These are phyloP conservation scores for Beauveria brongniartii DNA, from an alignment of 2,329 filamentous ascomycete genomes.

Conservation along the genomic window DNA sequence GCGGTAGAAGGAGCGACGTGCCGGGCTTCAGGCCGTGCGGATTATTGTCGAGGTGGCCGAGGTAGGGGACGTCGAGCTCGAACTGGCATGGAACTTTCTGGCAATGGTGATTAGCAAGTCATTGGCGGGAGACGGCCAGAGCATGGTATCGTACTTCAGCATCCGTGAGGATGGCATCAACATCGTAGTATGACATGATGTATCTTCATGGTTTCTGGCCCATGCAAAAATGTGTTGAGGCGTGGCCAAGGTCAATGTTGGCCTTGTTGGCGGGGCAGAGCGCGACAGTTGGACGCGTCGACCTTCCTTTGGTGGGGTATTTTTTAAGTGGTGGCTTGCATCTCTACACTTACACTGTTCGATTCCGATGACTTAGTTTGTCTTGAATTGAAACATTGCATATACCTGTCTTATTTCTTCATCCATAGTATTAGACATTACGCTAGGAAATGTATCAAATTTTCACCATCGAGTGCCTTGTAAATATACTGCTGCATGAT, in stretches of 20 bases:
- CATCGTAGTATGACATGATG: constrained; percentile 70
- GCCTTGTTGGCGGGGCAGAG: constrained; percentile 3
- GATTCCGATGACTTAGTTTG: too few species aligned
- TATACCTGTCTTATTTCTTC: too few species aligned
- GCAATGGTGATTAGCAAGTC: not conserved
- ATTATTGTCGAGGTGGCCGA: constrained; percentile 85
- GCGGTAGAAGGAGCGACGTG: constrained; percentile 72
- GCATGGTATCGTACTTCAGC: constrained; percentile 54
- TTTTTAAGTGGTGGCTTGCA: not conserved
- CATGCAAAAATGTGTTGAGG: not conserved
- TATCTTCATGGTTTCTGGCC: not conserved
- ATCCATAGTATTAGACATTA: too few species aligned
- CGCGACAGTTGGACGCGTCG: constrained; percentile 3
- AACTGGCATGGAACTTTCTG: constrained; percentile 96
- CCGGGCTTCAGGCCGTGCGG: constrained; percentile 64
- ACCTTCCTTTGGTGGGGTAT: not conserved
- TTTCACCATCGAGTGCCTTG: too few species aligned
- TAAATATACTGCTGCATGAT: too few species aligned
- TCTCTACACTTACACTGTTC: too few species aligned
- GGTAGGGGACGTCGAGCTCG: constrained; percentile 76
- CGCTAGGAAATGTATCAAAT: too few species aligned
- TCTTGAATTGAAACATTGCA: too few species aligned
- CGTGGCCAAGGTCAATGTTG: not conserved
- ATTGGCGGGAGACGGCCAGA: not conserved
- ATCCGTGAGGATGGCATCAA: constrained; percentile 77